A percentile compares a stretch with the other conserved stretches of the same genome.
Evolutionary conservation across 1,139 yeast genomes (phyloP).

Genomic region (Hyphopichia fennica): DNA sequence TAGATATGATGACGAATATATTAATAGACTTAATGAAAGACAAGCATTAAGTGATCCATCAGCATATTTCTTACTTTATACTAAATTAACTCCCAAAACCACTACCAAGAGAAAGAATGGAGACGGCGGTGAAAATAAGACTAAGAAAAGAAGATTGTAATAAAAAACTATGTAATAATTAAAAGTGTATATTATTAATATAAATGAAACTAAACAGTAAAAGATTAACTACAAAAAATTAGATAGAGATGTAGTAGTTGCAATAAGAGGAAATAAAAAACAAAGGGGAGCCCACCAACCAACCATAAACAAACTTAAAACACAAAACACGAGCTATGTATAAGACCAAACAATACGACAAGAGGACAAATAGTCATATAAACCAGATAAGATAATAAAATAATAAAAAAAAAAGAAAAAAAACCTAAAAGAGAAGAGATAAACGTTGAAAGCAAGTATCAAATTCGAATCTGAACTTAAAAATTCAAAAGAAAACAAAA

Average conservation of each 20-base stretch:
- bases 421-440: constrained; percentile 5
- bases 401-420: constrained; percentile 2
- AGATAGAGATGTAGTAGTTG: not conserved
- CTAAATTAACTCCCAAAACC: constrained; percentile 56
- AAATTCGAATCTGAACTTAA: too few species aligned
- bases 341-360: constrained; percentile 5
- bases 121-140: not conserved
- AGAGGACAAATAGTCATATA: not conserved
- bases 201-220: not conserved
- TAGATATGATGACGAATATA: constrained; percentile 89
- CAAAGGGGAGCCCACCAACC: constrained; percentile 1
- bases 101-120: not conserved
- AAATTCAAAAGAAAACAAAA: constrained; percentile 4
- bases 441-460: not conserved
- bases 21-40: constrained; percentile 69
- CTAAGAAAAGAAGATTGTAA: not conserved
- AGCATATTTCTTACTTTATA: constrained; percentile 86
- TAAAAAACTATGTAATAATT: not conserved
- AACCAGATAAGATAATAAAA: constrained; percentile 6
- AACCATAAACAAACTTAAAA: not conserved
- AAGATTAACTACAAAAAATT: constrained; percentile 3
- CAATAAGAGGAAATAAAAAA: constrained; percentile 2
- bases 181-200: constrained; percentile 2
- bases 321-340: constrained; percentile 2
- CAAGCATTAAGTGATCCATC: constrained; percentile 80